Evolutionary conservation across 192 early-diverging fungal species (phyloP), one percentile per base, ranked within the genome.

Genomic region (Coemansia sp.): DNA sequence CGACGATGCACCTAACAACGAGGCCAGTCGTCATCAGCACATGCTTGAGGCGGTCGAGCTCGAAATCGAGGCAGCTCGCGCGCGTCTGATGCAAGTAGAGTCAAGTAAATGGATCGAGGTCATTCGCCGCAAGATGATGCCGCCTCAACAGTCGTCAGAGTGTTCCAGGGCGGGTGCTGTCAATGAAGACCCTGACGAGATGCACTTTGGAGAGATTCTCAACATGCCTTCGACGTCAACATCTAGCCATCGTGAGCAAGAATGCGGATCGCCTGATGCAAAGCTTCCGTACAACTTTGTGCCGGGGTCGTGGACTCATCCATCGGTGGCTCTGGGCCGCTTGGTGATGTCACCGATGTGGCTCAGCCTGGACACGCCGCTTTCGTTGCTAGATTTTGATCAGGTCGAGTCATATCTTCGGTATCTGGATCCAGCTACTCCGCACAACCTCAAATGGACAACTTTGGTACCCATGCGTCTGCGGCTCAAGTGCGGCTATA

Each of bases 361-460:
- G 75, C 39, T 79, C 32, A 60, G 73, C 0, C 61, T 86, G 2
- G 78, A 78, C 11, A 79, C 85, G 12, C 85, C 85, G 8, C 72
- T 78, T 22, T 66, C 73, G 0, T 58, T 84, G 34, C 67, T 81
- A 11, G 79, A 83, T 39, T 81, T 86, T 65, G 63, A 62, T 11
- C 75, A 83, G 62, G 61, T 81, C 11, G 82, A 80, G 51, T 55
- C 20, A 20, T 86, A 84, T 64, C 51, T 86, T 60, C 81, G 85
- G 18, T 73, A 81, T 56, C 59, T 84, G n/a, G 85, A 86, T 41
- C 69, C 73, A 12, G 70, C 78, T 0, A 84, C 85, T 33, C 85
- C 85, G 8, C 65, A 66, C 58, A 62, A 59, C 9, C 78, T 76
- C 22, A 74, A 75, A 36, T 86, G 79, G 78, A 71, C 78, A 15